Evolutionary conservation across 1,284 basidiomycete species (phyloP).

Genomic region (Austroboletus novae-zelandiae): DNA sequence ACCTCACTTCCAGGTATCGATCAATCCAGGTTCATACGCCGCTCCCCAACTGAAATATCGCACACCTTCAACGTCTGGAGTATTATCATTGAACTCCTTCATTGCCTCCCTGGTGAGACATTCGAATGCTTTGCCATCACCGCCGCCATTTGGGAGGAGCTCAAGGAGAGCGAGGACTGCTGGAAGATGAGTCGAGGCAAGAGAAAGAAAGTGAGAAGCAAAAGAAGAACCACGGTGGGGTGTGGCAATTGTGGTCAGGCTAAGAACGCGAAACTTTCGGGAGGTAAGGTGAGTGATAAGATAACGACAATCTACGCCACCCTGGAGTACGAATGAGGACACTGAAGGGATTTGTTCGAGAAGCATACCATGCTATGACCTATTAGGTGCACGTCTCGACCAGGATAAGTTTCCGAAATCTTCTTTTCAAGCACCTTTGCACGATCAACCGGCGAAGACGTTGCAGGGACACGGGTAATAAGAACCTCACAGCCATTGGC

Average conservation of each 20-base stretch:
- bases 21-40: slow-evolving; percentile 79
- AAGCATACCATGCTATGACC: slow-evolving; percentile 84
- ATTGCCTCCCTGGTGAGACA: slow-evolving; percentile 84
- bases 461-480: slow-evolving; percentile 90
- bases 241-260: slow-evolving; percentile 90
- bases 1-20: slow-evolving; percentile 81
- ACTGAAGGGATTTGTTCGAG: slow-evolving; percentile 1
- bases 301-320: slow-evolving; percentile 91
- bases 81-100: slow-evolving; percentile 84
- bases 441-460: slow-evolving; percentile 80
- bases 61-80: slow-evolving; percentile 74
- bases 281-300: slow-evolving; percentile 70
- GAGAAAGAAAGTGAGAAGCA: slow-evolving; percentile 87
- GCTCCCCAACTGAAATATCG: slow-evolving; percentile 95
- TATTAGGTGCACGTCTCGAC: slow-evolving; percentile 80
- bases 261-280: slow-evolving; percentile 69
- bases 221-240: slow-evolving; percentile 93
- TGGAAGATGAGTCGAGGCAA: slow-evolving; percentile 68
- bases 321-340: slow-evolving; percentile 44
- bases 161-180: slow-evolving; percentile 70
- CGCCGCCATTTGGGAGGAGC: slow-evolving; percentile 74
- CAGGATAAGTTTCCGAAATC: slow-evolving; percentile 78
- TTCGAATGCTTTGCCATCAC: slow-evolving; percentile 90
- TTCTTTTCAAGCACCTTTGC: slow-evolving; percentile 83
- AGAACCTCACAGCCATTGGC: slow-evolving; percentile 88